Conservation (phyloP, 176 grass and related monocot genomes). For the Melocanna baccifera region DNA sequence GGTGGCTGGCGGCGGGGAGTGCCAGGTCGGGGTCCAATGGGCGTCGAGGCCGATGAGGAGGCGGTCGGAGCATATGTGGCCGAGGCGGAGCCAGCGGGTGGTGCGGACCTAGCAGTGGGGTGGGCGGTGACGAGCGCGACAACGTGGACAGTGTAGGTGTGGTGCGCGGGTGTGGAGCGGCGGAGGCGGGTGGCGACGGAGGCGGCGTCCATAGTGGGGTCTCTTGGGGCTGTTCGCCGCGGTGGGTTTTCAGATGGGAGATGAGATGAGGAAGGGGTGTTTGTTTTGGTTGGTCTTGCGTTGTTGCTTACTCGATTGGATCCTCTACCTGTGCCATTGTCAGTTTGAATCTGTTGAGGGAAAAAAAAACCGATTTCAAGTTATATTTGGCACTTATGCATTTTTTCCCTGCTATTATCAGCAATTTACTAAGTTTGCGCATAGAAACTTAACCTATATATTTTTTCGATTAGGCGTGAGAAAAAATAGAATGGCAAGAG, state of each 20-base stretch:
- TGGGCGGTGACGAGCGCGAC: slow-evolving; percentile 10
- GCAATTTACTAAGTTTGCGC: too few relatives aligned
- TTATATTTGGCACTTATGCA: too few relatives aligned
- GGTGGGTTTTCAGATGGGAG: neutral
- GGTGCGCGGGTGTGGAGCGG: neutral
- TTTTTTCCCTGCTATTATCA: too few relatives aligned
- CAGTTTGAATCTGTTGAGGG: too few relatives aligned
- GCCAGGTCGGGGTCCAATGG: slow-evolving; percentile 14
- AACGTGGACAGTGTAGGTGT: slow-evolving; percentile 34
- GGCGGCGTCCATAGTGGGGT: slow-evolving; percentile 22
- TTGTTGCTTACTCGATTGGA: too few relatives aligned
- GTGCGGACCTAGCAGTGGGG: slow-evolving; percentile 17
- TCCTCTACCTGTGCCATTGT: too few relatives aligned
- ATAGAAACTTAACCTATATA: too few relatives aligned
- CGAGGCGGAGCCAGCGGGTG: slow-evolving; percentile 17
- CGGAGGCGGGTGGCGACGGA: slow-evolving; percentile 20
- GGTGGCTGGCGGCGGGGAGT: neutral
- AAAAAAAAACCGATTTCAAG: too few relatives aligned
- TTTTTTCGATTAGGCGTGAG: too few relatives aligned
- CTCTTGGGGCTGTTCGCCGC: neutral
- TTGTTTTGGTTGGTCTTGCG: too few relatives aligned
- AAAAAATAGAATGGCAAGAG: too few relatives aligned
- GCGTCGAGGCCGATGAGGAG: slow-evolving; percentile 46
- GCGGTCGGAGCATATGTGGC: neutral
- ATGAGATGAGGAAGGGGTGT: too few relatives aligned